Conservation (phyloP, 2,329 filamentous ascomycete genomes). For the Sarocladium oryzae region DNA sequence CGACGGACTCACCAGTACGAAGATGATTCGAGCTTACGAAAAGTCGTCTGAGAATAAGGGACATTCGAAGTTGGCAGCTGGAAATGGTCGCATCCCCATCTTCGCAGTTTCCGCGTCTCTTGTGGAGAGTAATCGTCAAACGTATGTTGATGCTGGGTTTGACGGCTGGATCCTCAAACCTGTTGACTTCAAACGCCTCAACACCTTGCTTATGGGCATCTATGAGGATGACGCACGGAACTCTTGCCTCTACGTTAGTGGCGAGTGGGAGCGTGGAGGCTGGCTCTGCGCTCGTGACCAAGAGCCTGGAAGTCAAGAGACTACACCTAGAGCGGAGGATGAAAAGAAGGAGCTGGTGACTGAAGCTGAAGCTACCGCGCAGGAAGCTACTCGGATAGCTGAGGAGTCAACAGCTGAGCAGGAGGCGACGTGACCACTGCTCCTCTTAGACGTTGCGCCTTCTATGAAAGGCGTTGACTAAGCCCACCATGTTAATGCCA, state of each 20-base stretch:
- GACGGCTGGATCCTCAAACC: conserved; percentile 90
- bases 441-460: no score
- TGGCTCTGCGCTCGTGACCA: conserved; percentile 53
- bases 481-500: no score
- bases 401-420: no score
- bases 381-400: not conserved
- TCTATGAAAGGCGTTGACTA: no score
- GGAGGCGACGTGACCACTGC: no score
- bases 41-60: conserved; percentile 37
- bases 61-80: conserved; percentile 51
- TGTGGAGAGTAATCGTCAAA: conserved; percentile 59
- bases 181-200: conserved; percentile 71
- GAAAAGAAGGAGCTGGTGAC: conserved; percentile 10
- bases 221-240: conserved; percentile 51
- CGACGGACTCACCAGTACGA: conserved; percentile 74
- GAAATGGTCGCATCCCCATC: conserved; percentile 66
- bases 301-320: conserved; percentile 15
- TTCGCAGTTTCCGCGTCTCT: conserved; percentile 84
- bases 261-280: conserved; percentile 78
- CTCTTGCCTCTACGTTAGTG: conserved; percentile 60
- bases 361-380: conserved; percentile 1
- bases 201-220: conserved; percentile 63
- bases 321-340: conserved; percentile 21
- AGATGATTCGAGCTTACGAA: conserved; percentile 74
- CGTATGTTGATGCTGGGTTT: conserved; percentile 72